Conservation (phyloP, 2,329 filamentous ascomycete genomes). For the Bretziella fagacearum region DNA sequence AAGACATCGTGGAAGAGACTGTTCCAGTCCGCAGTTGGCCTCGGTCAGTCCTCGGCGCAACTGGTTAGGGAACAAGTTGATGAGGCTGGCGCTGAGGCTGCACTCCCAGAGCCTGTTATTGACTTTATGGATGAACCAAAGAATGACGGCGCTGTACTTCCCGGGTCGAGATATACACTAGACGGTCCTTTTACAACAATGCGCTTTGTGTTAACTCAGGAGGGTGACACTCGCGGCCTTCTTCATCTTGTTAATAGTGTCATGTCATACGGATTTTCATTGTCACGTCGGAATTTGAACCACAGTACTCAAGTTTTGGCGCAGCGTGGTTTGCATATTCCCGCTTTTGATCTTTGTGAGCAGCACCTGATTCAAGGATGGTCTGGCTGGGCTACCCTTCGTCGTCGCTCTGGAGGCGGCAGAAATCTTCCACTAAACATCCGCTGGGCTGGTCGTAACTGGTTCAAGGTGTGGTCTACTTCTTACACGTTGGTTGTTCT, state of each 20-base stretch:
- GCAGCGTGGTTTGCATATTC: conserved; percentile 36
- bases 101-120: conserved; percentile 14
- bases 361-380: conserved; percentile 60
- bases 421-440: conserved; percentile 15
- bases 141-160: conserved; percentile 11
- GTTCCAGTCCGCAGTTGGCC: conserved; percentile 15
- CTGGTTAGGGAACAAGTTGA: conserved; percentile 20
- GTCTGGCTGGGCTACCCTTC: conserved; percentile 47
- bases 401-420: conserved; percentile 18
- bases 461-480: conserved; percentile 24
- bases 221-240: conserved; percentile 30
- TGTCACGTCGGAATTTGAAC: conserved; percentile 72
- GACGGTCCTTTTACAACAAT: conserved; percentile 31
- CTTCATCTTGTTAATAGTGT: conserved; percentile 37
- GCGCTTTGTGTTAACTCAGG: conserved; percentile 27
- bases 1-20: conserved; percentile 49
- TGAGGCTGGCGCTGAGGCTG: conserved; percentile 23
- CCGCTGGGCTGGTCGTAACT: conserved; percentile 21
- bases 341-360: conserved; percentile 64
- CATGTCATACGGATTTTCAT: conserved; percentile 46
- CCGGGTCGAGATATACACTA: conserved; percentile 36
- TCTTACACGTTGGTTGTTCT: conserved; percentile 32
- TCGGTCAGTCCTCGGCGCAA: conserved; percentile 9
- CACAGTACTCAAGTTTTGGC: conserved; percentile 53
- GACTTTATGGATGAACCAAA: conserved; percentile 2